Base-by-base conservation (phyloP, 2,329 filamentous ascomycete species). In the Calonectria naviculata region DNA sequence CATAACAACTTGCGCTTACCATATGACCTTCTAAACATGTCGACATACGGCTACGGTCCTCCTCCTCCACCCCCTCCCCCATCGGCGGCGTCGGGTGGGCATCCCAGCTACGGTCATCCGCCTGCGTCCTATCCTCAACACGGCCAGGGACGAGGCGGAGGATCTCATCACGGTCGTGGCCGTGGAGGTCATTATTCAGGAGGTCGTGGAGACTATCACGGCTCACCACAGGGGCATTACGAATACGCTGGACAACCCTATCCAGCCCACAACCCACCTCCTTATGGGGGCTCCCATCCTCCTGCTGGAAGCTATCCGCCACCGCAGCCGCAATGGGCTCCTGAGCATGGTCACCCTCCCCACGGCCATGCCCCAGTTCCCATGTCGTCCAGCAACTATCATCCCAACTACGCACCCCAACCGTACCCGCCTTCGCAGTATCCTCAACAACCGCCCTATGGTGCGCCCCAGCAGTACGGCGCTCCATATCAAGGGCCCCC, bases 381-480 rank as follows among this genome's bases (percentile, higher is more conserved):
- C 31, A 81, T 91, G 38, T 85, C 88, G 61, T 81, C 87, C 36
- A 84, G 87, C 71, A 89, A 88, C 76, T 91, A 91, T 76, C 89
- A 90, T 74, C 88, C 88, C 38, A 90, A 89, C 80, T 91, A 90
- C 78, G 86, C 89, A 44, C 87, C 87, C 46, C 90, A 91, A 75
- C 80, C 84, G 10, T 91, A 90, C 70, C 80, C 81, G 36, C 78
- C 81, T 52, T 68, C 83, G 28, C 84, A 85, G 65, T 84, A 85
- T 70, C 77, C 83, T 15, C 87, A 87, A 71, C 86, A 86, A 64
- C 82, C 85, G 42, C 80, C 84, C 17, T 88, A 88, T 72, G 81
- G 80, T 15, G 79, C 83, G 49, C 81, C 84, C 31, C 83, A 84
- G 65, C 80, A 80, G 41, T 85, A 85, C 42, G 73, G 74, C 13